Base-by-base conservation (phyloP, 192 early-diverging fungal genomes). In the Coemansia brasiliensis region DNA sequence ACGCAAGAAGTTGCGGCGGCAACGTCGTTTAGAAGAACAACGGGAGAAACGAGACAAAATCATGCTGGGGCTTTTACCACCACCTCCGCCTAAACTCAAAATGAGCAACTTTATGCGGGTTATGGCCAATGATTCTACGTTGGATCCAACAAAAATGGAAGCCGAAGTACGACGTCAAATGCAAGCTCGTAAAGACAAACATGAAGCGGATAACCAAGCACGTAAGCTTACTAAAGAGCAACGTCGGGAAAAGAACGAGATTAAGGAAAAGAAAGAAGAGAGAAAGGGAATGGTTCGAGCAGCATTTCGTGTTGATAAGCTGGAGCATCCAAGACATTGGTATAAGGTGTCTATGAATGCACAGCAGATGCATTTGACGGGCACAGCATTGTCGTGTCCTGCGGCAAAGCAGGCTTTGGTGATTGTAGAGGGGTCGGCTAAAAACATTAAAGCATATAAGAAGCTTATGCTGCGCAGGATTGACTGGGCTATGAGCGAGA, bases 11-110 rank as follows among this genome's bases (percentile, higher is more conserved):
- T 66, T 99, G 27, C 83, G 97, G 41, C 83, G 95, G 32, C 95
- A 99, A 62, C 74, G 85, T 21, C 85, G 95, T 20, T 56, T 82
- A 24, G 97, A 98, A 51, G 61, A 82, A 25, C 89, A 92, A 58
- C 90, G 90, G 63, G 97, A 99, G 63, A 93, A 92, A 42, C 94
- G 90, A 43, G 95, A 98, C 41, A 96, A 95, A 57, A 91, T 96
- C 43, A 85, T 93, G 49, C 79, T 99, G 3, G 97, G 97, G 2
- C 76, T 99, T 21, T 60, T 95, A 53, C 92, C 92, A 26, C 91
- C 95, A 0, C 95, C 96, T 55, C 87, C 89, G 57, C 92, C 94
- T 22, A 94, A 93, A 63, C 87, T 99, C 26, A 90, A 88, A 49
- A 84, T 97, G 54, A 85, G 87, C 50, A 99, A 98, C 69, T 83